Base-by-base conservation (phyloP, 805 yeast genomes). In the Saccharomyces eubayanus region DNA sequence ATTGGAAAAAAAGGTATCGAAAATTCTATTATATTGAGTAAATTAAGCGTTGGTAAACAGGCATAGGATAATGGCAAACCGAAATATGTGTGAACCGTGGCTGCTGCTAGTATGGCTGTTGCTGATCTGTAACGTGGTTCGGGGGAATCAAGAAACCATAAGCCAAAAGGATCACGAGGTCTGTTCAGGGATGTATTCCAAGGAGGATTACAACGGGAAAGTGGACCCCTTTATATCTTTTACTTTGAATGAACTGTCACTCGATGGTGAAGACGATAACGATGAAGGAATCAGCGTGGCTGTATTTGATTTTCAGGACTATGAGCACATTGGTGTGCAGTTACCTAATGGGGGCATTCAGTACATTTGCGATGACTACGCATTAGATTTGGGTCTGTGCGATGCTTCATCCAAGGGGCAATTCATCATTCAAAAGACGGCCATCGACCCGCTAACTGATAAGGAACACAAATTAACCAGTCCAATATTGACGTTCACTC, bases 161-260 rank as follows among this genome's bases (percentile, higher is more conserved):
- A 77, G 78, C 47, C 68, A 78, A n/a, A 70, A 63, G 11, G 71
- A 79, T 49, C 75, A 84, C 20, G 94, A 88, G 63, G 81, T 81
- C 28, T 92, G 99, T 68, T 78, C 90, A 5, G 99, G 99, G 36
- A 85, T 92, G 83, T 92, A 92, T 72, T 80, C 91, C 53, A 84
- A 83, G 61, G 75, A 81, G 48, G 96, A 91, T 64, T 88, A 95
- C 90, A 86, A 89, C 49, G 99, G 99, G 31, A 75, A 77, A 28
- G 70, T 74, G 6, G 84, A 81, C 55, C 90, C 95, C 5, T 78
- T 69, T 68, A 81, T 80, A 59, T 78, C 76, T 48, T 78, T 77
- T 48, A 77, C 79, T 51, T 59, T 82, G 53, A 61, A 68, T 52
- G 57, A 65, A 3, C 62, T 67, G 24, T 16, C 43, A 28, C 59